Conservation (phyloP, 1,284 basidiomycete species). For the Xerocomus minutiporus region DNA sequence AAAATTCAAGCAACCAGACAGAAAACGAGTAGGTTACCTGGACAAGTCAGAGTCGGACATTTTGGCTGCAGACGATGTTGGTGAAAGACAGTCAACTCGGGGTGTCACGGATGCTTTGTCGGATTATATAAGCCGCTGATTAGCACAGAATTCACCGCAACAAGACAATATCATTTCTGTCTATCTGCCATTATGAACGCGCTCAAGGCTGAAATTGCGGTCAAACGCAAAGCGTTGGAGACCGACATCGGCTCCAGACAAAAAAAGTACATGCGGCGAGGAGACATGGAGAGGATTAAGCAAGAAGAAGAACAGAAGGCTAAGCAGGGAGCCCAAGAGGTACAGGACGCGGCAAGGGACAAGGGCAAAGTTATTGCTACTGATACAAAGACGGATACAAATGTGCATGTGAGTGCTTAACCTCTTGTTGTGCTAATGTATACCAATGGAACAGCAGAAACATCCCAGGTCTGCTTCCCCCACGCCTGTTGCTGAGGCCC, state of each 20-base stretch:
- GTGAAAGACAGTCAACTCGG: slow-evolving; percentile 34
- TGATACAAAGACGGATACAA: slow-evolving; percentile 19
- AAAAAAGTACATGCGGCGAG: slow-evolving; percentile 83
- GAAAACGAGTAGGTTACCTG: slow-evolving; percentile 40
- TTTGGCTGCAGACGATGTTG: slow-evolving; percentile 23
- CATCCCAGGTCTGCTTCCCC: slow-evolving; percentile 39
- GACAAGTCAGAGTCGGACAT: slow-evolving; percentile 63
- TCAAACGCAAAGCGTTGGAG: slow-evolving; percentile 74
- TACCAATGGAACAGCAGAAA: slow-evolving; percentile 47
- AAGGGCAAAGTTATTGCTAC: slow-evolving; percentile 19
- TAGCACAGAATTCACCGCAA: background rate
- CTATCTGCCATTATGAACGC: slow-evolving; percentile 61
- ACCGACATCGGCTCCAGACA: slow-evolving; percentile 44
- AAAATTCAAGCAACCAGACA: background rate
- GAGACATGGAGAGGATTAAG: slow-evolving; percentile 72
- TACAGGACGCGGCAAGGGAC: slow-evolving; percentile 33
- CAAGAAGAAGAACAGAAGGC: slow-evolving; percentile 59
- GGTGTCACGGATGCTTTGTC: slow-evolving; percentile 33
- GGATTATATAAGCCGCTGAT: slow-evolving; percentile 27
- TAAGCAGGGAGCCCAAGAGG: slow-evolving; percentile 40
- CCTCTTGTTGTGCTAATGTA: slow-evolving; percentile 33
- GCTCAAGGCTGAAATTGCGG: slow-evolving; percentile 82
- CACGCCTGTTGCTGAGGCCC: slow-evolving; percentile 35
- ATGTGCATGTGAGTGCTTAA: slow-evolving; percentile 46
- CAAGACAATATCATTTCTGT: background rate